Evolutionary conservation across 2,329 filamentous ascomycete species (phyloP).

Genomic region (Phyllosticta capitalensis): DNA sequence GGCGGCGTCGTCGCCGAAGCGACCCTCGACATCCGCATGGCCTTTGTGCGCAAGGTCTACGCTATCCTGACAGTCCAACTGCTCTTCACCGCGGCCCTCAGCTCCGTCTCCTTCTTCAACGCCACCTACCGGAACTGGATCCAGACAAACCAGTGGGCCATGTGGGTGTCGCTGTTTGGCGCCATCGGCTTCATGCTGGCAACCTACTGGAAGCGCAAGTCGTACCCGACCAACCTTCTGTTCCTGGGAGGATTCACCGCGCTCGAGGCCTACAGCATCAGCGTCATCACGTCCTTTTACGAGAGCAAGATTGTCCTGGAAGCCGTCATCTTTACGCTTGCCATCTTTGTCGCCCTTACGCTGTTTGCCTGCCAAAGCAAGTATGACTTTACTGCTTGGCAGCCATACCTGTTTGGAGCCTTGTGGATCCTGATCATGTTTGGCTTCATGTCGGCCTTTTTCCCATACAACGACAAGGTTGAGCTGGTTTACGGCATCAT

Average conservation of each 20-base stretch:
- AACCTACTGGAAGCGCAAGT: constrained; percentile 93
- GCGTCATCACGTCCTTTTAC: constrained; percentile 87
- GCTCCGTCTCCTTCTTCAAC: constrained; percentile 79
- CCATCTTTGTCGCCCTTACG: constrained; percentile 54
- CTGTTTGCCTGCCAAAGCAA: constrained; percentile 94
- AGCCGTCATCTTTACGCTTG: constrained; percentile 74
- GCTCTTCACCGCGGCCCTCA: constrained; percentile 70
- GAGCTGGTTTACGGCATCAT: constrained; percentile 81
- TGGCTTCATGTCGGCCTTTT: constrained; percentile 84
- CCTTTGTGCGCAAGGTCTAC: constrained; percentile 96
- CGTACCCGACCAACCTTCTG: constrained; percentile 86
- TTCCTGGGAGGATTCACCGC: constrained; percentile 87
- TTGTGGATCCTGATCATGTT: constrained; percentile 89
- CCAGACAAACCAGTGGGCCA: constrained; percentile 69
- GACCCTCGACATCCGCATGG: constrained; percentile 90
- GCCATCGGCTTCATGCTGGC: constrained; percentile 75
- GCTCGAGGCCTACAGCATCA: constrained; percentile 87
- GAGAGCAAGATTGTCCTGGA: constrained; percentile 75
- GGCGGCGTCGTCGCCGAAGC: constrained; percentile 89
- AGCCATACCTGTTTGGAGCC: constrained; percentile 84
- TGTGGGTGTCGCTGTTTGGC: constrained; percentile 79
- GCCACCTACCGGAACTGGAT: constrained; percentile 75
- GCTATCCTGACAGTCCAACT: constrained; percentile 94
- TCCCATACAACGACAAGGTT: constrained; percentile 69
- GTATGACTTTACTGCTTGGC: constrained; percentile 97